Conservation (phyloP, 805 yeast species). For the Myxozyma neglecta region DNA sequence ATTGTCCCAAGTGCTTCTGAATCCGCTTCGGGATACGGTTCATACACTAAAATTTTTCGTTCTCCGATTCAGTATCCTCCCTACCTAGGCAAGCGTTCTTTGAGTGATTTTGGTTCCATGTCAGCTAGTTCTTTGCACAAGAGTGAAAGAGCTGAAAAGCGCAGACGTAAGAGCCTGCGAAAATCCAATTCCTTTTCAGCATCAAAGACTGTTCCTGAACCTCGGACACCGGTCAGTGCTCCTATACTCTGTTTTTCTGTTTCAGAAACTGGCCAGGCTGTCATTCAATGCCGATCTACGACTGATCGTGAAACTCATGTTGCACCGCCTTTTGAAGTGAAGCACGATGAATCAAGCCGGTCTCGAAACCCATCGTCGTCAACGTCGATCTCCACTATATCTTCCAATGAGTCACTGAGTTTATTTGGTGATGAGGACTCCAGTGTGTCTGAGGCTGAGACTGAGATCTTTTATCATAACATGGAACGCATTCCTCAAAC, state of each 20-base stretch:
- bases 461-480: conserved; percentile 22
- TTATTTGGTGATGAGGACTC: not conserved
- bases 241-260: conserved; percentile 3
- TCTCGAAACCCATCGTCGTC: conserved; percentile 7
- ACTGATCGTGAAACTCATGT: not conserved
- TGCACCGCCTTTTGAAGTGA: not conserved
- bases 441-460: conserved; percentile 26
- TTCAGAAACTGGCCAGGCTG: conserved; percentile 22
- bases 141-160: not conserved
- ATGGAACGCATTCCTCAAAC: not conserved
- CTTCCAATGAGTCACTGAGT: conserved; percentile 10
- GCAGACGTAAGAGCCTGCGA: conserved; percentile 7
- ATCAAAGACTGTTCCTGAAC: not conserved
- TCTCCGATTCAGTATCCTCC: conserved; percentile 29
- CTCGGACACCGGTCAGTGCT: not conserved
- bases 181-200: conserved; percentile 2
- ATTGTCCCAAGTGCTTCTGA: not conserved
- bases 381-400: conserved; percentile 9
- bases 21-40: not conserved
- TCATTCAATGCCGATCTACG: conserved; percentile 10
- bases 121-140: not conserved
- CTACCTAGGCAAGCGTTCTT: conserved; percentile 22
- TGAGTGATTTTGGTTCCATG: conserved; percentile 20
- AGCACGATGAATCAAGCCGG: not conserved
- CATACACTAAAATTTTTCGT: conserved; percentile 17